Percentiles rank a stretch among this genome's conserved stretches.
phyloP scores from a whole-genome alignment of 2,329 filamentous ascomycete species.

The Chalaropsis ovoidea region DNA sequence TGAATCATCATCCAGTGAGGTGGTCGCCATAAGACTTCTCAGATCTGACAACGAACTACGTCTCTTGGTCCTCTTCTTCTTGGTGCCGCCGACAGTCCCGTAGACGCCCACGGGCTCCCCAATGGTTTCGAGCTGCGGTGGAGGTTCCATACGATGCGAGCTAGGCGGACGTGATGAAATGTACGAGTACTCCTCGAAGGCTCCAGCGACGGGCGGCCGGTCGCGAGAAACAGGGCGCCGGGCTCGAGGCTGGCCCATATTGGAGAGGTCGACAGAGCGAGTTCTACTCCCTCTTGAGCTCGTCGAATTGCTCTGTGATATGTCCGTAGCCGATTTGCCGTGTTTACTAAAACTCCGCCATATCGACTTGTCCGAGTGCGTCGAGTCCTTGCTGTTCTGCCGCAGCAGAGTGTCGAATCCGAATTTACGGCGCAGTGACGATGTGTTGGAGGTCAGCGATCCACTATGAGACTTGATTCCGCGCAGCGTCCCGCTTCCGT shows the following conservation, averaged over 20 bases:
- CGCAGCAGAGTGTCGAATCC: slow-evolving; percentile 66
- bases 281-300: slow-evolving; percentile 43
- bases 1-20: slow-evolving; percentile 38
- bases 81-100: slow-evolving; percentile 31
- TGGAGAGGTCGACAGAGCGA: slow-evolving; percentile 60
- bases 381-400: slow-evolving; percentile 58
- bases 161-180: slow-evolving; percentile 41
- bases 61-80: slow-evolving; percentile 60
- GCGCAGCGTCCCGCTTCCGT: slow-evolving; percentile 35
- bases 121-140: slow-evolving; percentile 47
- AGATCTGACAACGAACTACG: slow-evolving; percentile 88
- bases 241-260: slow-evolving; percentile 29
- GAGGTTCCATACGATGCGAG: slow-evolving; percentile 43
- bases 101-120: slow-evolving; percentile 45
- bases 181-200: slow-evolving; percentile 46
- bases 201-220: slow-evolving; percentile 50
- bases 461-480: slow-evolving; percentile 56
- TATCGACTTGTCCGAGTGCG: slow-evolving; percentile 43
- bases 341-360: slow-evolving; percentile 79
- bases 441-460: slow-evolving; percentile 75
- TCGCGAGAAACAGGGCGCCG: slow-evolving; percentile 49
- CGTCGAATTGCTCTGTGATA: slow-evolving; percentile 25
- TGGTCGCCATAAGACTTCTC: slow-evolving; percentile 54
- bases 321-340: slow-evolving; percentile 24
- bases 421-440: slow-evolving; percentile 74